These are phyloP conservation scores for Pseudonitzschia pungens DNA, from an alignment of 108 stramenopile genomes.

Conservation along the genomic window DNA sequence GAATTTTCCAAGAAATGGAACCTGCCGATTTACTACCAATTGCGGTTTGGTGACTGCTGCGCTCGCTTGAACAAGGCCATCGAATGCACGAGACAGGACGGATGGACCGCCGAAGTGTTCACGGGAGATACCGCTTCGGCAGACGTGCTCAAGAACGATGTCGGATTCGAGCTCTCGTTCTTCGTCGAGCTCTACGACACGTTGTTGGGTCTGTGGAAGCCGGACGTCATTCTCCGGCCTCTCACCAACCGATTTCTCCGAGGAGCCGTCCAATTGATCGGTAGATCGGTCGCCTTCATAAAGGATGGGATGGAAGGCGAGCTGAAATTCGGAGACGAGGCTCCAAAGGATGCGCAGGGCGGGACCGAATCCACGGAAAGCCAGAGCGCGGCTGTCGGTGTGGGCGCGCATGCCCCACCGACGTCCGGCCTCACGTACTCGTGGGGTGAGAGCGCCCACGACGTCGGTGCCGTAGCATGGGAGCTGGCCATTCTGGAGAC, in stretches of 20 bases:
- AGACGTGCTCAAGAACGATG: conserved; percentile 40
- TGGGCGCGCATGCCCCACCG: conserved; percentile 13
- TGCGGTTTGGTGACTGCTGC: conserved; percentile 84
- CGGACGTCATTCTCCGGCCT: conserved; percentile 17
- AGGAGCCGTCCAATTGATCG: conserved; percentile 80
- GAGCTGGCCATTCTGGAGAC: conserved; percentile 79
- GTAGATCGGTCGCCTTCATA: conserved; percentile 69
- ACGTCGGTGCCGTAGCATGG: conserved; percentile 86
- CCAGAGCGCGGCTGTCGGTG: no score
- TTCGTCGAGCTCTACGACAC: conserved; percentile 81
- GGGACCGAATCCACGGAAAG: conserved; percentile 29
- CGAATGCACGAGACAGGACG: conserved; percentile 52
- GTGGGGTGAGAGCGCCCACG: conserved; percentile 71
- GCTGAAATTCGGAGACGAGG: conserved; percentile 64
- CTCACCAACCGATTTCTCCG: conserved; percentile 75
- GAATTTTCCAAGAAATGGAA: conserved; percentile 89
- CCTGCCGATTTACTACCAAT: conserved; percentile 88
- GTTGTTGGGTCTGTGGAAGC: conserved; percentile 53
- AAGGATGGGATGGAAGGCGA: conserved; percentile 74
- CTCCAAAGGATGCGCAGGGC: conserved; percentile 3
- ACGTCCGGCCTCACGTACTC: conserved; percentile 49
- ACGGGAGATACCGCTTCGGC: conserved; percentile 46
- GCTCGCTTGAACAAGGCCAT: conserved; percentile 75
- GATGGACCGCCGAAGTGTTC: conserved; percentile 80
- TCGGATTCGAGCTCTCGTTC: conserved; percentile 76